Evolutionary conservation across 176 grass and related monocot species (phyloP), one percentile per base, ranked within the genome.

Genomic region (Eleusine coracana): DNA sequence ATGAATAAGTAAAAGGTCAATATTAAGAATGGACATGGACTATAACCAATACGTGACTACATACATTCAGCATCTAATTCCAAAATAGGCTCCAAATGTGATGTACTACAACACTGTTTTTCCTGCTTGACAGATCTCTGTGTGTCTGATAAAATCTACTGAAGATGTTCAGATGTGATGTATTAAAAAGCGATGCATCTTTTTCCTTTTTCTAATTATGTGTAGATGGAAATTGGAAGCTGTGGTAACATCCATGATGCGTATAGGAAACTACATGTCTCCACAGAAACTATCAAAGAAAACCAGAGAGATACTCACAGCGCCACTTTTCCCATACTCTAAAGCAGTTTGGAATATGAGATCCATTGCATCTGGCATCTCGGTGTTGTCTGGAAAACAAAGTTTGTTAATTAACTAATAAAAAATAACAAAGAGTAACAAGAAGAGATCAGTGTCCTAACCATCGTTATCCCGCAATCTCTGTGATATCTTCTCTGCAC

Each of bases 341-440:
- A 94, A 87, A 89, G 92, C 89, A 61, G 45, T 77, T 82, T 94
- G 92, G 67, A 89, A 94, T 85, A 92, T 82, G 75, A 94, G 82
- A 80, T 94, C 92, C 73, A 92, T 76, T 59, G 92, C 89, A 77
- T 94, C 92, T 66, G 92, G 89, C 92, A 94, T 91, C 81, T 89
- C 82, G 9, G 85, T 78, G 68, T 92, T 86, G 87, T 66, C 92
- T 94, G 48, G 52, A 80, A 74, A 69, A 69, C 27, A 78, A 72
- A 3, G 20, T 42, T 28, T 21, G 75, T 70, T 89, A 71, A 87
- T 78, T 28, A 80, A 62, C 10, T 48, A 63, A 82, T 40, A 76
- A 75, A 63, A 12, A 25, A 69, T 54, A 82, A 31, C 31, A 78
- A 72, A 82, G 6, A 62, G 52, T 23, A n/a, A 50, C n/a, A 29